Percentiles rank a stretch among this genome's conserved stretches.
Evolutionary conservation across 805 yeast species (phyloP).

Genomic region (Suhomyces sp.): DNA sequence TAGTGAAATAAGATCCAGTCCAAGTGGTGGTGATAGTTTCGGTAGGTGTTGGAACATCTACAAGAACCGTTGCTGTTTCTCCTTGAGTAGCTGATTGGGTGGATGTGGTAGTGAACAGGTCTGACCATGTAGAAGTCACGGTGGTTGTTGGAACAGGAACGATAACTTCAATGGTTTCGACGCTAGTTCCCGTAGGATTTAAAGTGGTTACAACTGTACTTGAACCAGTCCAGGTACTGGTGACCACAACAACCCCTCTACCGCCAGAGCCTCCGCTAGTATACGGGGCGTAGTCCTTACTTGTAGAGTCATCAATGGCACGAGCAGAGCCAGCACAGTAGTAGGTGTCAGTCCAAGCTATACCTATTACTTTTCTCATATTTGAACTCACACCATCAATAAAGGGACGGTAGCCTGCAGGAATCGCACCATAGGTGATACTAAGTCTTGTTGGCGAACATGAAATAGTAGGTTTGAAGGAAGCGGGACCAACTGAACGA

Average conservation of each 20-base stretch:
- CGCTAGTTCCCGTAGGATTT: too few species aligned
- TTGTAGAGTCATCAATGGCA: background rate
- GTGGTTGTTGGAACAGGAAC: background rate
- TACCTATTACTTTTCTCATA: background rate
- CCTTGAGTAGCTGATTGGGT: background rate
- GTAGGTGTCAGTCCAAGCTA: constrained; percentile 11
- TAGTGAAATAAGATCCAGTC: constrained; percentile 19
- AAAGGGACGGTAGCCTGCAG: constrained; percentile 29
- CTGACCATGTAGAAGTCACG: background rate
- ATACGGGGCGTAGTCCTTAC: constrained; percentile 5
- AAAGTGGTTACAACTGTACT: too few species aligned
- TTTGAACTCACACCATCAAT: background rate
- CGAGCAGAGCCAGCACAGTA: constrained; percentile 10
- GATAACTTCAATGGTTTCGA: too few species aligned
- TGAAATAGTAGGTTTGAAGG: constrained; percentile 9
- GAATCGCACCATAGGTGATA: constrained; percentile 18
- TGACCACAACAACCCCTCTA: constrained; percentile 9
- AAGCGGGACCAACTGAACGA: constrained; percentile 3
- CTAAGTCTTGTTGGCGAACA: constrained; percentile 13
- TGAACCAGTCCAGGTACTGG: too few species aligned
- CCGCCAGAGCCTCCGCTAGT: constrained; percentile 7
- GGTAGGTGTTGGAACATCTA: background rate
- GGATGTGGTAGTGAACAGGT: background rate
- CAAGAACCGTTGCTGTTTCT: background rate
- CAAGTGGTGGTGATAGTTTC: constrained; percentile 18